Evolutionary conservation across 148 eudicot species (phyloP), one percentile per base, ranked within the genome.

Genomic region (Oxyria digyna): DNA sequence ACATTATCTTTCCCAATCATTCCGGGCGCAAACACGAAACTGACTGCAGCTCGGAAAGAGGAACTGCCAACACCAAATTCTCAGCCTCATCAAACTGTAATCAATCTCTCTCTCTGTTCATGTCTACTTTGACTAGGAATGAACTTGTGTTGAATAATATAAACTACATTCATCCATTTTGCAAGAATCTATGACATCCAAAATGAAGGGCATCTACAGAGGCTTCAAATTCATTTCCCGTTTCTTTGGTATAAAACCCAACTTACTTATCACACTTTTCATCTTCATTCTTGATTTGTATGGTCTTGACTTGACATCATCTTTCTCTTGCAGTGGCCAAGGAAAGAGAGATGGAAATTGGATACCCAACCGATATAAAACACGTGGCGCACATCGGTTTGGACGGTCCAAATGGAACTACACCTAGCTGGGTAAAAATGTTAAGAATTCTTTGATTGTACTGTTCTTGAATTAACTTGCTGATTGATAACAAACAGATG

Each of bases 301-400:
- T 27, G 20, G 23, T 38, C n/a, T 9, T 32, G 10, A 1, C 69
- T 40, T 17, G 24, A 3, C 0, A 38, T 38, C 4, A 38, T n/a
- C 24, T 31, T 38, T 54, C 14, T 31, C 3, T 71, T 73, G 73
- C 67, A 84, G 88, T 79, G 46, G 83, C 78, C 70, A 87, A 87
- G 74, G 91, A 87, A 68, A 76, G 76, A 29, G 91, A 84, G 75
- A 73, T 87, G 67, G 88, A 87, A 72, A 87, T 87, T 76, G 91
- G 91, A 66, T 74, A 64, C 66, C 91, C 91, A 62, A 87, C 88
- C 9, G 91, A 87, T 77, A 88, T 87, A 50, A 87, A 87, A 43
- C 91, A 87, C 67, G 87, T 87, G 29, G 86, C 91, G n/a, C 91
- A 87, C 67, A 84, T 87, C 55, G 91, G 91, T 6, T 82, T 84